Percentiles rank a stretch among this genome's conserved stretches.
Evolutionary conservation across 208 protist genomes (phyloP).

Genomic region (Trypanosoma vivax): DNA sequence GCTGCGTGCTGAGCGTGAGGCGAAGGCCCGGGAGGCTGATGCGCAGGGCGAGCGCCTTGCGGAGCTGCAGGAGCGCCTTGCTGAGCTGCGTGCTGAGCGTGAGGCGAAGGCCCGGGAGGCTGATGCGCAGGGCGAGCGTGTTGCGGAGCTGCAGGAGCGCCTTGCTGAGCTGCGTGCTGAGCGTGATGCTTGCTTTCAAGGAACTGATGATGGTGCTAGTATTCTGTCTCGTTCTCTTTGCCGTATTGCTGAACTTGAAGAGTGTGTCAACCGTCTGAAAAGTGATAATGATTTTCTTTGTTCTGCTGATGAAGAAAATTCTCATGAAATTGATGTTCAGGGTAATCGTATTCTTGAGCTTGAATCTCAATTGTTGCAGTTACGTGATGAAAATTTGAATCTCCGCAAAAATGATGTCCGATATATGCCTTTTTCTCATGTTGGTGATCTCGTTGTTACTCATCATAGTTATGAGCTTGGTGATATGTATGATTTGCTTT

Average conservation of each 20-base stretch:
- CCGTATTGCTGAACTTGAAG: constrained; percentile 19
- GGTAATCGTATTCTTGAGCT: background rate
- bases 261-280: background rate
- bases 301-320: background rate
- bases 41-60: too few relatives aligned
- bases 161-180: constrained; percentile 2
- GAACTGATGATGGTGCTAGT: too few relatives aligned
- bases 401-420: background rate
- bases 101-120: too few relatives aligned
- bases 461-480: constrained; percentile 1
- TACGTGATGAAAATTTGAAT: background rate
- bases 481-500: background rate
- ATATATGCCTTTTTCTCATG: background rate
- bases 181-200: too few relatives aligned
- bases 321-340: background rate
- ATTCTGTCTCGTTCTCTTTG: too few relatives aligned
- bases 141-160: too few relatives aligned
- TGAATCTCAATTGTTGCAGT: background rate
- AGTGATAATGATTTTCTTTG: background rate
- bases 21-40: too few relatives aligned
- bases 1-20: too few relatives aligned
- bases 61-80: too few relatives aligned
- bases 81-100: too few relatives aligned
- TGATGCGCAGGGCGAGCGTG: too few relatives aligned
- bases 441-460: background rate